These are phyloP conservation scores for Capsella rubella DNA, from an alignment of 441 rosid genomes.

Conservation along the genomic window DNA sequence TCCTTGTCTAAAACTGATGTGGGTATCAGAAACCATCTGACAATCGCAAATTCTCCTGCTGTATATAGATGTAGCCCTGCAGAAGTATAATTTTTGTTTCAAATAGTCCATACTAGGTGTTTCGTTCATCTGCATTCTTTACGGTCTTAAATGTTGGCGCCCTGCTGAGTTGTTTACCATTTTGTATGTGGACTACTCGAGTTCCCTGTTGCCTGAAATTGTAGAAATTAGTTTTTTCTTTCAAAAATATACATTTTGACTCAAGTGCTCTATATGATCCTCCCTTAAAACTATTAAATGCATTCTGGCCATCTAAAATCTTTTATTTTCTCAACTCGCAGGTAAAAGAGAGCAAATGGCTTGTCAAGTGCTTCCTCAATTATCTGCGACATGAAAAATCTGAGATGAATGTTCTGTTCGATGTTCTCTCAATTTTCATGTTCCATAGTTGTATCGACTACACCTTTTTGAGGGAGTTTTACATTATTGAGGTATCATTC, in stretches of 20 bases:
- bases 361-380: constrained; percentile 95
- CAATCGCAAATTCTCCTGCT: neutral
- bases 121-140: neutral
- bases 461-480: constrained; percentile 95
- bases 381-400: constrained; percentile 84
- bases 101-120: neutral
- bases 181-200: constrained; percentile 19
- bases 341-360: constrained; percentile 99
- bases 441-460: constrained; percentile 93
- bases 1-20: constrained; percentile 32
- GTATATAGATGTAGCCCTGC: constrained; percentile 24
- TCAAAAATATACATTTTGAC: constrained; percentile 11
- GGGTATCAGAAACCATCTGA: constrained; percentile 17
- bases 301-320: constrained; percentile 15
- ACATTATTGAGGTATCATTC: constrained; percentile 85
- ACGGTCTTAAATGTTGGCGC: constrained; percentile 17
- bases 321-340: constrained; percentile 49
- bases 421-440: constrained; percentile 90
- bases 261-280: constrained; percentile 9
- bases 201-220: constrained; percentile 15
- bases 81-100: constrained; percentile 7
- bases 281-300: constrained; percentile 10
- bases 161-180: constrained; percentile 27
- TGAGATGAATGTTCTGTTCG: constrained; percentile 90
- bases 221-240: constrained; percentile 23